Evolutionary conservation across 2,329 filamentous ascomycete species (phyloP).

Genomic region (Colletotrichum echinochloae): DNA sequence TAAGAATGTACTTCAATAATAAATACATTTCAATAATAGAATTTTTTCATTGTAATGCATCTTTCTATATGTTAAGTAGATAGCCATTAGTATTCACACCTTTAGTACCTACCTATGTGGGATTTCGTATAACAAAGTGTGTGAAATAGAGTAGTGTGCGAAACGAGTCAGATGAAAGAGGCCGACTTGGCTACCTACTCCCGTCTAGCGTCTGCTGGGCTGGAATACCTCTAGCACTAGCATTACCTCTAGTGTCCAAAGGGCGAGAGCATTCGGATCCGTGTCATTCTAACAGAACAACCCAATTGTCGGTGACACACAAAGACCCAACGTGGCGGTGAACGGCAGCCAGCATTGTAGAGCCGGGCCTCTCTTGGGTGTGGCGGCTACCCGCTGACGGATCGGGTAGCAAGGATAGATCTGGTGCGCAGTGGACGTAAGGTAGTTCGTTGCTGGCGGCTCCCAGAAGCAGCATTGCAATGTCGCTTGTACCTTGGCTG

Average conservation of each 20-base stretch:
- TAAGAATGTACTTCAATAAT: no score
- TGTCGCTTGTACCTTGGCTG: conserved; percentile 8
- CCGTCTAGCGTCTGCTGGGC: no score
- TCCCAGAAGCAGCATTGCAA: conserved; percentile 12
- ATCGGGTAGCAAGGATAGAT: conserved; percentile 41
- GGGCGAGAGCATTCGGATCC: conserved; percentile 23
- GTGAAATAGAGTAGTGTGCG: no score
- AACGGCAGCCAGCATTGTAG: conserved; percentile 39
- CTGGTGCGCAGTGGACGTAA: conserved; percentile 31
- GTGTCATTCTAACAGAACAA: conserved; percentile 21
- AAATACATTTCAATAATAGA: no score
- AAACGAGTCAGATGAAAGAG: no score
- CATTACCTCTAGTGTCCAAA: conserved; percentile 13
- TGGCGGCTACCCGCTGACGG: conserved; percentile 28
- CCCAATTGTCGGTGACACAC: conserved; percentile 42
- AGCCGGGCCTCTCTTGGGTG: conserved; percentile 40
- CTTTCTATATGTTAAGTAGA: no score
- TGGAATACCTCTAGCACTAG: neutral
- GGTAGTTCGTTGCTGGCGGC: conserved; percentile 28
- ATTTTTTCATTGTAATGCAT: no score
- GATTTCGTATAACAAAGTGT: no score
- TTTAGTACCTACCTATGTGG: no score
- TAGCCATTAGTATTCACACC: no score
- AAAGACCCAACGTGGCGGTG: conserved; percentile 42
- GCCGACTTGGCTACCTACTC: no score